Percentiles rank a stretch among this genome's conserved stretches.
These are phyloP conservation scores for Arxiozyma telluris DNA, from an alignment of 1,139 yeast genomes.

Conservation along the genomic window DNA sequence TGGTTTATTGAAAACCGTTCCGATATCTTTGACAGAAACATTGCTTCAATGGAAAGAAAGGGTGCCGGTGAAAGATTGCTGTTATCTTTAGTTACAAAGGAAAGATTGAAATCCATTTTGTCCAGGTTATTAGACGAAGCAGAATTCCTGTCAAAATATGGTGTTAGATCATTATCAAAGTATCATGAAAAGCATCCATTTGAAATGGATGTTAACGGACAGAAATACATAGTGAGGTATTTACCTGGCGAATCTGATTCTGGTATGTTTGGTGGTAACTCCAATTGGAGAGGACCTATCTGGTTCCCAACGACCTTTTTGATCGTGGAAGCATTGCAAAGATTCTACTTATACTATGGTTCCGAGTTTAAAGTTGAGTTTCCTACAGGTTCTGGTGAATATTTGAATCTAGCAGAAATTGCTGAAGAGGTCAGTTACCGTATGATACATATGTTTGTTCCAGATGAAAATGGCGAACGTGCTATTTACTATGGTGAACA, in stretches of 20 bases:
- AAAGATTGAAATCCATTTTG: constrained; percentile 67
- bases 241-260: constrained; percentile 92
- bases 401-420: constrained; percentile 77
- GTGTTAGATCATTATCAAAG: constrained; percentile 84
- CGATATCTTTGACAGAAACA: constrained; percentile 72
- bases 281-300: constrained; percentile 98
- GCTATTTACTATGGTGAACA: constrained; percentile 66
- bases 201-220: constrained; percentile 77
- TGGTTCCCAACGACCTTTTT: constrained; percentile 95
- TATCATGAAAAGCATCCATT: constrained; percentile 83
- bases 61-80: constrained; percentile 84
- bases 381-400: constrained; percentile 81
- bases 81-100: constrained; percentile 74
- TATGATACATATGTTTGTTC: constrained; percentile 67
- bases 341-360: constrained; percentile 87
- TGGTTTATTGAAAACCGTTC: constrained; percentile 78
- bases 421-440: constrained; percentile 91
- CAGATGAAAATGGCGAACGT: constrained; percentile 60
- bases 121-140: constrained; percentile 79
- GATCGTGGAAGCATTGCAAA: constrained; percentile 78
- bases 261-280: constrained; percentile 94
- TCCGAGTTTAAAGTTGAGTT: constrained; percentile 80
- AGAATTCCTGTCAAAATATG: constrained; percentile 80
- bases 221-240: constrained; percentile 64
- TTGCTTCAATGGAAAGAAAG: constrained; percentile 77